A percentile compares a stretch with the other conserved stretches of the same genome.
Conservation (phyloP, 208 protist species). For the Wallacemonas rigidus region DNA sequence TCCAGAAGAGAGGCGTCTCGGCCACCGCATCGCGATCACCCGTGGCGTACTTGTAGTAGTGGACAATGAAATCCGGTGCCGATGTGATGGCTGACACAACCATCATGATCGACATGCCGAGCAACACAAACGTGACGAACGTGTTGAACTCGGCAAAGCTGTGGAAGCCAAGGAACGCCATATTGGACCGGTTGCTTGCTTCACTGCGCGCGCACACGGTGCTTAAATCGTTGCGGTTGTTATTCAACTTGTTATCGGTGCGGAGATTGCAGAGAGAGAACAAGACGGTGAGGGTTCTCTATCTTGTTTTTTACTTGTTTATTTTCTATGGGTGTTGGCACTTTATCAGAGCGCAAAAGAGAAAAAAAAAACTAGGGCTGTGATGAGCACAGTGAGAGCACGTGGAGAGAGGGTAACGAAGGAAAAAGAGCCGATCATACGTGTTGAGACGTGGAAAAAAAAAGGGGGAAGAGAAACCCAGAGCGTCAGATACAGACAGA, state of each 20-base stretch:
- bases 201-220: neutral
- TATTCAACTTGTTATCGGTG: neutral
- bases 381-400: too few relatives aligned
- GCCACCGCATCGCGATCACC: constrained; percentile 39
- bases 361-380: too few relatives aligned
- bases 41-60: constrained; percentile 79
- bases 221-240: neutral
- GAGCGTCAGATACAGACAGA: too few relatives aligned
- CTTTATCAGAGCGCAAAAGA: neutral
- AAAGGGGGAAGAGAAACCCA: too few relatives aligned
- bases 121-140: constrained; percentile 79
- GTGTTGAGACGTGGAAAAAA: too few relatives aligned
- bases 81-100: constrained; percentile 83
- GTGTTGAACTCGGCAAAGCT: constrained; percentile 63
- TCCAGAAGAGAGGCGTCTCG: constrained; percentile 60
- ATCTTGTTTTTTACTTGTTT: neutral
- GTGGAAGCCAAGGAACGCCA: constrained; percentile 59
- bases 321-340: neutral
- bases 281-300: neutral
- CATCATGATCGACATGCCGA: constrained; percentile 89
- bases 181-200: neutral
- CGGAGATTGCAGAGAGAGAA: neutral
- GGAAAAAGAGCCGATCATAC: too few relatives aligned
- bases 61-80: constrained; percentile 70
- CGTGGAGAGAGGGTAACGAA: too few relatives aligned